A percentile compares a stretch with the other conserved stretches of the same genome.
These are phyloP conservation scores for Phanerochaete sordida DNA, from an alignment of 768 basidiomycete species.

Conservation along the genomic window DNA sequence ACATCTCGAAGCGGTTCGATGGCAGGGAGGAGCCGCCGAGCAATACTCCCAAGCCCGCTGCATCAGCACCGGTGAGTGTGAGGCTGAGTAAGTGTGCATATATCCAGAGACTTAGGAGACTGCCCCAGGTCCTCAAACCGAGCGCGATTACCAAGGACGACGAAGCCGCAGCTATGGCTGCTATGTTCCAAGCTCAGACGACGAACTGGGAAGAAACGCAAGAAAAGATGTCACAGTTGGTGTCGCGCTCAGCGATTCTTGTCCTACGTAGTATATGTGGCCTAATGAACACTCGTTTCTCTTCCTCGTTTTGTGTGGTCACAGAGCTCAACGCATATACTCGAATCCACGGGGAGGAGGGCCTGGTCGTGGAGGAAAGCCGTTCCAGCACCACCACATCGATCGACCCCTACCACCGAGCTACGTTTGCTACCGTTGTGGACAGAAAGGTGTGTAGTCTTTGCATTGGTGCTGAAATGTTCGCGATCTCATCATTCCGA, in stretches of 20 bases:
- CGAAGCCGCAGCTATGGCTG: constrained; percentile 94
- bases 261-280: constrained; percentile 60
- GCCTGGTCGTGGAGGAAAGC: constrained; percentile 58
- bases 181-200: constrained; percentile 94
- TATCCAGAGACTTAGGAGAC: neutral
- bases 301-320: constrained; percentile 24
- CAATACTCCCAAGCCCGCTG: neutral
- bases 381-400: constrained; percentile 47
- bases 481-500: constrained; percentile 3
- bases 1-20: constrained; percentile 89
- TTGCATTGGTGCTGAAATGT: neutral
- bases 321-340: constrained; percentile 68
- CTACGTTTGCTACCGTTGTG: constrained; percentile 98
- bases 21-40: constrained; percentile 60
- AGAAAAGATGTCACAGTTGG: constrained; percentile 99
- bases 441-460: constrained; percentile 78
- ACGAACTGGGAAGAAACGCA: constrained; percentile 98
- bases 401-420: constrained; percentile 87
- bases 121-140: constrained; percentile 23
- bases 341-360: constrained; percentile 63
- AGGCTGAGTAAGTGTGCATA: neutral
- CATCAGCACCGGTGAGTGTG: constrained; percentile 3
- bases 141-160: constrained; percentile 51
- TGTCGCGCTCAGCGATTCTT: constrained; percentile 60
- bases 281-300: constrained; percentile 70